Conservation (phyloP, 768 basidiomycete genomes). For the Russula ochroleuca region DNA sequence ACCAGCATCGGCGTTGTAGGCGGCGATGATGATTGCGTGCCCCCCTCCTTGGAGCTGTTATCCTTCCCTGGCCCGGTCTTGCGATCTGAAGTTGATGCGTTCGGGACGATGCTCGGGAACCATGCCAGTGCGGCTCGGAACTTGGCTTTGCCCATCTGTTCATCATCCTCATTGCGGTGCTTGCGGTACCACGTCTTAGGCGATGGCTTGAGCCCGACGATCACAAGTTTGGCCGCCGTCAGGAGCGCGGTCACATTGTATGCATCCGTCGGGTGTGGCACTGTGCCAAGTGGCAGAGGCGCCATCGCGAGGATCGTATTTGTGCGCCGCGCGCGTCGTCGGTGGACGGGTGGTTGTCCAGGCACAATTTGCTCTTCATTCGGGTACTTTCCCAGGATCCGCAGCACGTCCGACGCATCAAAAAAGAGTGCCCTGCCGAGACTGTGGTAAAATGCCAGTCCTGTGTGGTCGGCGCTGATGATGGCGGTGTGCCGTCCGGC, state of each 20-base stretch:
- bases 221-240: conserved; percentile 85
- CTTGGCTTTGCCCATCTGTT: conserved; percentile 39
- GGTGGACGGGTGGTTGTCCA: conserved; percentile 37
- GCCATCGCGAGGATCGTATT: conserved; percentile 72
- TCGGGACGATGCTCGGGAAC: conserved; percentile 56
- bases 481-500: conserved; percentile 91
- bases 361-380: conserved; percentile 38
- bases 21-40: background rate
- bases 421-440: conserved; percentile 92
- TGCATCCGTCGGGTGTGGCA: conserved; percentile 67
- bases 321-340: conserved; percentile 46
- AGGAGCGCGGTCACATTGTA: conserved; percentile 82
- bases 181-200: conserved; percentile 90
- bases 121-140: conserved; percentile 71
- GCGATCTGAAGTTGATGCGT: conserved; percentile 15
- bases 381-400: conserved; percentile 90
- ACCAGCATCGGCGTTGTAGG: conserved; percentile 62
- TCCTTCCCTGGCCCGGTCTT: conserved; percentile 27
- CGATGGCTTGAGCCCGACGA: conserved; percentile 87
- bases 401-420: conserved; percentile 88
- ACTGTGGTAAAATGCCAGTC: conserved; percentile 92
- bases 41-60: conserved; percentile 28
- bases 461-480: conserved; percentile 83
- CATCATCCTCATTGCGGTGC: conserved; percentile 50
- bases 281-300: conserved; percentile 75